Conservation (phyloP, 129 eudicot species). For the Chrysanthemum lavandulifolium region DNA sequence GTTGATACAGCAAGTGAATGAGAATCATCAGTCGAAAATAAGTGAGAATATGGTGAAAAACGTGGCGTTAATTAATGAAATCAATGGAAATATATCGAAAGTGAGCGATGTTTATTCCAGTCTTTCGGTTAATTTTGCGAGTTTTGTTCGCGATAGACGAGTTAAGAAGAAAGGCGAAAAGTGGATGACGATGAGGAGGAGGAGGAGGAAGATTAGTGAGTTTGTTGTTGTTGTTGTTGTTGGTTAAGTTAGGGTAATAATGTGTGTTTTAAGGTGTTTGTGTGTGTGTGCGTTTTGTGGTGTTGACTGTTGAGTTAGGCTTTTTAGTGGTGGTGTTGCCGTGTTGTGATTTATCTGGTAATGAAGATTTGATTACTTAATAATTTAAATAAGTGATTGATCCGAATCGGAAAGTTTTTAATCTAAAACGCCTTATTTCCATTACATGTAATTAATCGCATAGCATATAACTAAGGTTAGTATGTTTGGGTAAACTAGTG, state of each 20-base stretch:
- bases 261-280: constrained; percentile 15
- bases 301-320: no score
- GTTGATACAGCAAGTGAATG: constrained; percentile 67
- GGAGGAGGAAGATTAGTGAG: no score
- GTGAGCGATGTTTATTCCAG: constrained; percentile 52
- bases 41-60: constrained; percentile 65
- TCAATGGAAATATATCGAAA: constrained; percentile 58
- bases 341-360: constrained; percentile 9
- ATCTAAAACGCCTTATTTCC: no score
- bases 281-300: not conserved
- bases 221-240: no score
- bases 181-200: not conserved
- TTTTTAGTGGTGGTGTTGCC: not conserved
- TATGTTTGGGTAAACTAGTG: no score
- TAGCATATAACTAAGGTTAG: no score
- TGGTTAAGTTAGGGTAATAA: constrained; percentile 5
- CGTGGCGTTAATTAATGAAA: constrained; percentile 56
- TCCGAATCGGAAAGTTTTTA: no score
- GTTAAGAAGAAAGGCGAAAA: constrained; percentile 27
- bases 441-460: no score
- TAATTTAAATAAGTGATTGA: no score
- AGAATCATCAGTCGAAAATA: constrained; percentile 69
- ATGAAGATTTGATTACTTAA: constrained; percentile 17
- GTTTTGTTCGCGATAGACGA: constrained; percentile 40
- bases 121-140: constrained; percentile 46